Evolutionary conservation across 2,329 filamentous ascomycete genomes (phyloP), one percentile per base, ranked within the genome.

Genomic region (Colletotrichum sp.): DNA sequence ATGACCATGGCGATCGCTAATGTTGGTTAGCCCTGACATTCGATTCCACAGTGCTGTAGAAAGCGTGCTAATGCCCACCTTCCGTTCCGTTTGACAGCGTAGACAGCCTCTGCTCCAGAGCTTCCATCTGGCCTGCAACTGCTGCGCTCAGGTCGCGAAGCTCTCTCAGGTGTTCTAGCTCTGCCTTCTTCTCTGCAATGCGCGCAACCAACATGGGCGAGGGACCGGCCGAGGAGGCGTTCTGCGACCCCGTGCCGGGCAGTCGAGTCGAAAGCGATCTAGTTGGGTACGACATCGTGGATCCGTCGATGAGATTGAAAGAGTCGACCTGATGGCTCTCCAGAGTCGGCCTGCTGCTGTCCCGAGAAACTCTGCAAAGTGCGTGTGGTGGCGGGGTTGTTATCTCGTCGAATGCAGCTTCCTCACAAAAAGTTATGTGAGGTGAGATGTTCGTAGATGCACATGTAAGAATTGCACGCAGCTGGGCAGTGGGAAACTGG

Each of bases 101-200:
- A 16, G 90, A 88, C 10, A 98, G 86, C 83, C 96, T 96, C 81
- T 94, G 91, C 80, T 96, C 94, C 69, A 98, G 85, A 76, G 92
- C 92, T 82, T 96, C 93, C 94, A 98, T 97, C 83, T 97, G 95
- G 55, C 91, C 90, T 57, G 95, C 95, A 38, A 96, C 89, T 3
- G 93, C 94, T 26, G 93, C 94, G 80, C 94, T 96, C 61, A 98
- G 88, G 80, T 96, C 93, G 79, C 94, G 91, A 67, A 98, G 86
- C 83, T 97, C 93, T 82, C 92, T 94, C 74, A 97, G 88, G 80
- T 93, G 94, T 79, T 96, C 94, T 8, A 98, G 89, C 84, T 98
- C 95, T 70, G 93, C 92, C 84, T 94, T 95, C 88, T 98, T 98
- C 86, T 97, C 95, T 78, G 94, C 92, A 82, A 98, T 95, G 78